These are phyloP conservation scores for Saccharomycopsis sp. DNA, from an alignment of 805 yeast genomes.

Conservation along the genomic window DNA sequence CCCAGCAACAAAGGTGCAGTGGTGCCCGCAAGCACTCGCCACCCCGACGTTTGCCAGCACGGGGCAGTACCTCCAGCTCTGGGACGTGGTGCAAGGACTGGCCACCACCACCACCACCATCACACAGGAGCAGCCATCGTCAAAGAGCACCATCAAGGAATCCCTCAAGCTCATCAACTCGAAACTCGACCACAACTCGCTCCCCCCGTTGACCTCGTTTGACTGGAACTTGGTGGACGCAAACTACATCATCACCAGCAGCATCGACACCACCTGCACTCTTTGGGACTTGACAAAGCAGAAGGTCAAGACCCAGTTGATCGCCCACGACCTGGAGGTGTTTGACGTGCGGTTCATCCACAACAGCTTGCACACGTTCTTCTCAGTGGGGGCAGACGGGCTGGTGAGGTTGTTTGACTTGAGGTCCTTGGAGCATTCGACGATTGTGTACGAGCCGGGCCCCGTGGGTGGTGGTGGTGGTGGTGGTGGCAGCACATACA, in stretches of 20 bases:
- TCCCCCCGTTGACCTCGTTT: constrained; percentile 88
- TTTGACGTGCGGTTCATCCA: constrained; percentile 82
- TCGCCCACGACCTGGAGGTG: constrained; percentile 94
- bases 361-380: constrained; percentile 66
- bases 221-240: constrained; percentile 83
- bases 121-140: background rate
- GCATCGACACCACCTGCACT: constrained; percentile 95
- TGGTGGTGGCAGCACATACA: constrained; percentile 2
- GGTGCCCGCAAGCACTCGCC: constrained; percentile 47
- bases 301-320: constrained; percentile 80
- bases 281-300: constrained; percentile 77
- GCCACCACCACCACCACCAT: background rate
- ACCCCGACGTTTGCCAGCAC: constrained; percentile 52
- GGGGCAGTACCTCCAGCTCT: constrained; percentile 62
- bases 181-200: constrained; percentile 37
- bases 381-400: constrained; percentile 94
- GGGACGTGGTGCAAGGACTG: constrained; percentile 32
- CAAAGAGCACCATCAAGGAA: constrained; percentile 33
- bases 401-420: constrained; percentile 87
- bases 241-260: constrained; percentile 65
- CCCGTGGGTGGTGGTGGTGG: constrained; percentile 2
- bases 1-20: constrained; percentile 63
- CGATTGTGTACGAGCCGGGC: constrained; percentile 83
- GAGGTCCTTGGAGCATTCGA: constrained; percentile 82
- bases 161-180: constrained; percentile 34